A percentile compares a stretch with the other conserved stretches of the same genome.
These are phyloP conservation scores for Luffa acutangula DNA, from an alignment of 306 rosid genomes.

Conservation along the genomic window DNA sequence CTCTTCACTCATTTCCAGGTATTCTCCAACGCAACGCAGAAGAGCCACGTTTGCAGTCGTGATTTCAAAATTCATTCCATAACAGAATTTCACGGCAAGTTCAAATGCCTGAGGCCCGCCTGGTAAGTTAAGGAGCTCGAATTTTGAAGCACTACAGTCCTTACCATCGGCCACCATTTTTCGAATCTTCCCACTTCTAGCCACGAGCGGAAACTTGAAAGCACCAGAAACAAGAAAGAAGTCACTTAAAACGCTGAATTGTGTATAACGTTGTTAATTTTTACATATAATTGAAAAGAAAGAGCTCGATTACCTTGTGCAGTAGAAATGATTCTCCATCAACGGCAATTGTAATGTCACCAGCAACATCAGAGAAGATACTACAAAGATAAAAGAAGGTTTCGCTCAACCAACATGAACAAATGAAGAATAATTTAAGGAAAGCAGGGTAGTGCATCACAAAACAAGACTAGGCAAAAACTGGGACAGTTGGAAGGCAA, in stretches of 20 bases:
- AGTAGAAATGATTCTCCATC: slow-evolving; percentile 78
- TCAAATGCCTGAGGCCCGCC: slow-evolving; percentile 75
- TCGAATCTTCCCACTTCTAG: slow-evolving; percentile 78
- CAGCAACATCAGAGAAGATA: slow-evolving; percentile 87
- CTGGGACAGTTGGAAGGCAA: too few species aligned
- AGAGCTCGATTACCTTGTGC: slow-evolving; percentile 45
- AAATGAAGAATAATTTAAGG: background rate
- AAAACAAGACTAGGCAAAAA: too few species aligned
- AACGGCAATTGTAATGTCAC: slow-evolving; percentile 65
- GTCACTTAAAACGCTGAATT: too few species aligned
- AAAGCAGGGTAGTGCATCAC: background rate
- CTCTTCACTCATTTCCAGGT: slow-evolving; percentile 74
- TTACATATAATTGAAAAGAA: too few species aligned
- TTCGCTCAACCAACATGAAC: background rate
- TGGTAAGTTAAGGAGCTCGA: slow-evolving; percentile 66
- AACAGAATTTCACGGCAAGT: slow-evolving; percentile 78
- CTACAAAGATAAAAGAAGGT: slow-evolving; percentile 20
- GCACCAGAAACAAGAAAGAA: too few species aligned
- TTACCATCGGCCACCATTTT: slow-evolving; percentile 67
- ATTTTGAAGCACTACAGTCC: slow-evolving; percentile 34
- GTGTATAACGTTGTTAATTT: too few species aligned
- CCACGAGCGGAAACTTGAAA: slow-evolving; percentile 67
- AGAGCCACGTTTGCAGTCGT: slow-evolving; percentile 53
- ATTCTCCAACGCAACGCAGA: slow-evolving; percentile 67
- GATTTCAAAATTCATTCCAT: slow-evolving; percentile 81